Conservation (phyloP, 768 basidiomycete genomes). For the Russula earlei region DNA sequence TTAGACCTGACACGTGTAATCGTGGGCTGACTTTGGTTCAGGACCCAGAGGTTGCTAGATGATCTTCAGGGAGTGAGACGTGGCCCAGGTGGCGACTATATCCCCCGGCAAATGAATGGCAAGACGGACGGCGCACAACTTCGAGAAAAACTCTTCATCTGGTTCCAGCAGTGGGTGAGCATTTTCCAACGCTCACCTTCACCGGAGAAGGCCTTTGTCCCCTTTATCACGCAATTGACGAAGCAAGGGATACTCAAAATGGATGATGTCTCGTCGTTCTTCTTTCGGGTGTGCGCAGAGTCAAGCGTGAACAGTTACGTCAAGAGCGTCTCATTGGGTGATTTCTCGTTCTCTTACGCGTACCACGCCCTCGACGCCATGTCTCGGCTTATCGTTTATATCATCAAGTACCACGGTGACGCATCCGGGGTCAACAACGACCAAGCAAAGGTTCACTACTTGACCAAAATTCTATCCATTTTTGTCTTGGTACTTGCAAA, state of each 20-base stretch:
- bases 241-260: constrained; percentile 95
- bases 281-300: constrained; percentile 97
- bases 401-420: constrained; percentile 99
- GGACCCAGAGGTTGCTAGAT: constrained; percentile 64
- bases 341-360: constrained; percentile 58
- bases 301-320: constrained; percentile 85
- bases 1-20: not conserved
- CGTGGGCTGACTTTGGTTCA: constrained; percentile 25
- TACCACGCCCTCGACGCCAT: constrained; percentile 95
- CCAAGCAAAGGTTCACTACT: constrained; percentile 90
- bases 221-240: constrained; percentile 93
- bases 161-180: constrained; percentile 93
- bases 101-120: constrained; percentile 36
- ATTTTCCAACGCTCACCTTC: constrained; percentile 87
- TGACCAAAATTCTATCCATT: constrained; percentile 95
- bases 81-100: constrained; percentile 33
- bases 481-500: constrained; percentile 93
- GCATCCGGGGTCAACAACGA: constrained; percentile 88
- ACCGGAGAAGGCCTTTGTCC: constrained; percentile 91
- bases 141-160: constrained; percentile 62
- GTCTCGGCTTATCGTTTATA: constrained; percentile 90
- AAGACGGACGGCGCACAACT: constrained; percentile 69
- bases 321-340: constrained; percentile 62
- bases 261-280: constrained; percentile 93
- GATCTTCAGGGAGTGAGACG: constrained; percentile 68